Evolutionary conservation across 805 yeast genomes (phyloP).

Genomic region (Starmerella gropengiesseri): DNA sequence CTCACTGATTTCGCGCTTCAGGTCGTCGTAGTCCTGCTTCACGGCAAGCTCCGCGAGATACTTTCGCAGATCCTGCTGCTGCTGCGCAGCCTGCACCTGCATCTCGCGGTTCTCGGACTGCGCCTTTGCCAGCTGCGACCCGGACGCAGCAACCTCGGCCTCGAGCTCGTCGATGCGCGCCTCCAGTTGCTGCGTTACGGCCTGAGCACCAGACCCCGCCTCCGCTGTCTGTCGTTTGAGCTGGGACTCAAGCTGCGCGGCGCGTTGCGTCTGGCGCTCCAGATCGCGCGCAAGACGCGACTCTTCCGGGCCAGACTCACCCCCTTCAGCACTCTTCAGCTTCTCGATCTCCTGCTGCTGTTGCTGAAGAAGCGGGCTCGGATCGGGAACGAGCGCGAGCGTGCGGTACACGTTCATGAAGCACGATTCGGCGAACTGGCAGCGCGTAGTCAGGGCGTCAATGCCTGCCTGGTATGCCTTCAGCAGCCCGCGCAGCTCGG

Average conservation of each 20-base stretch:
- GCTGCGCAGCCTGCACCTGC: slow-evolving; percentile 5
- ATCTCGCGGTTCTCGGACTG: slow-evolving; percentile 5
- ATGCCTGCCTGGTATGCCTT: slow-evolving; percentile 77
- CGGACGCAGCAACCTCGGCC: slow-evolving; percentile 3
- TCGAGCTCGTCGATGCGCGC: slow-evolving; percentile 18
- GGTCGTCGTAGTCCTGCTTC: slow-evolving; percentile 55
- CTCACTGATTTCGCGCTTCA: slow-evolving; percentile 45
- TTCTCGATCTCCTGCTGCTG: slow-evolving; percentile 12
- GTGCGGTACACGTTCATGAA: slow-evolving; percentile 66
- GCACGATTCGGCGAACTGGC: slow-evolving; percentile 59
- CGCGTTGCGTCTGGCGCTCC: slow-evolving; percentile 56
- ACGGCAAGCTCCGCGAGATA: slow-evolving; percentile 13
- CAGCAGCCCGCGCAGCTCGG: slow-evolving; percentile 54
- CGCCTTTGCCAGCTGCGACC: slow-evolving; percentile 2
- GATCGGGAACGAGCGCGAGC: slow-evolving; percentile 88
- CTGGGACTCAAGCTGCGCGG: slow-evolving; percentile 59
- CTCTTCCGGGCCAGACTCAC: slow-evolving; percentile 11
- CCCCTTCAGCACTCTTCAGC: slow-evolving; percentile 38
- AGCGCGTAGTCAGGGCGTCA: slow-evolving; percentile 67
- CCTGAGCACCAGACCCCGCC: slow-evolving; percentile 19
- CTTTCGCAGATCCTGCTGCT: slow-evolving; percentile 7
- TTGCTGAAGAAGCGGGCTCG: slow-evolving; percentile 64
- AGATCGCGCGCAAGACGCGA: slow-evolving; percentile 51
- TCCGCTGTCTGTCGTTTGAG: slow-evolving; percentile 32
- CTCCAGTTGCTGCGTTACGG: slow-evolving; percentile 7